phyloP scores from a whole-genome alignment of 1,284 basidiomycete genomes.

The Ganoderma lucidum region DNA sequence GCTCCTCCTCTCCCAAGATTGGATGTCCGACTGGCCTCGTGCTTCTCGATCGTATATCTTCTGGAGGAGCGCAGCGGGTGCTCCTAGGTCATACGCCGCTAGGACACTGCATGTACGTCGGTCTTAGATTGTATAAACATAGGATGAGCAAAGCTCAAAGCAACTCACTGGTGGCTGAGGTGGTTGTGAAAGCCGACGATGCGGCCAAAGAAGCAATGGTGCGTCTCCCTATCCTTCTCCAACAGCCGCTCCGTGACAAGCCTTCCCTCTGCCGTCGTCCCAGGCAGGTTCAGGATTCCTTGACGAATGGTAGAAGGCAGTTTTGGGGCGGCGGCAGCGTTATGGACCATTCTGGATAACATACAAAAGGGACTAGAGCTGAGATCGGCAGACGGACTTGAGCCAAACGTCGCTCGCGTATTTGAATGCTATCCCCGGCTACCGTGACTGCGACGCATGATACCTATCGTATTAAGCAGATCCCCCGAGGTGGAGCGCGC shows the following conservation, averaged over 20 bases:
- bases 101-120: slow-evolving; percentile 50
- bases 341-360: slow-evolving; percentile 9
- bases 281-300: slow-evolving; percentile 58
- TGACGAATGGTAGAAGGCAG: slow-evolving; percentile 42
- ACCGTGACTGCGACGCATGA: neutral
- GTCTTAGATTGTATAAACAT: neutral
- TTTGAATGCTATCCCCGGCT: neutral
- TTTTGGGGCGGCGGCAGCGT: neutral
- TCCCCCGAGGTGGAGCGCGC: too few species aligned
- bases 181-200: slow-evolving; percentile 66
- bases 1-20: slow-evolving; percentile 45
- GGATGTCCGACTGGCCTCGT: slow-evolving; percentile 54
- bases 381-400: neutral
- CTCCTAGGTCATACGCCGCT: slow-evolving; percentile 73
- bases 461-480: too few species aligned
- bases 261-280: slow-evolving; percentile 58
- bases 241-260: slow-evolving; percentile 55
- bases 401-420: neutral
- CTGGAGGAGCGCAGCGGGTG: slow-evolving; percentile 57
- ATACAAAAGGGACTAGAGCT: neutral
- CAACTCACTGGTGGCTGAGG: slow-evolving; percentile 60
- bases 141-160: neutral
- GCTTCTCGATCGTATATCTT: slow-evolving; percentile 58
- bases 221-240: slow-evolving; percentile 59
- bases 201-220: slow-evolving; percentile 65